Percentiles rank a stretch among this genome's conserved stretches.
phyloP scores from a whole-genome alignment of 192 early-diverging fungal genomes.

The Gigaspora rosea region DNA sequence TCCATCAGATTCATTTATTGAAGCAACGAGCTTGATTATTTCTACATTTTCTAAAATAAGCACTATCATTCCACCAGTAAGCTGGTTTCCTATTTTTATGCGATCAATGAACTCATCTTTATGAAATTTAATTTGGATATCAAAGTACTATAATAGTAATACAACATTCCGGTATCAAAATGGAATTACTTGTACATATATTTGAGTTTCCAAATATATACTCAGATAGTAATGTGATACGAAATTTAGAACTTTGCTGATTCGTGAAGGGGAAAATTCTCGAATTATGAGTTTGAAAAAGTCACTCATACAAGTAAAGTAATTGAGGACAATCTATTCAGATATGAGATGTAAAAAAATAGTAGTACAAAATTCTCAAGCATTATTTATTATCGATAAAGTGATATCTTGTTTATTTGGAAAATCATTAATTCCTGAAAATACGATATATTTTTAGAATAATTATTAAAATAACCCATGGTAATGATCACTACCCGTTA shows the following conservation, averaged over 20 bases:
- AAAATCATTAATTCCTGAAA: neutral
- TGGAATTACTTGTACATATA: constrained; percentile 51
- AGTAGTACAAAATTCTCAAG: constrained; percentile 39
- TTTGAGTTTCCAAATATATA: constrained; percentile 31
- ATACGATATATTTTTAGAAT: neutral
- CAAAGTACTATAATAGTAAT: constrained; percentile 44
- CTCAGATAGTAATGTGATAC: neutral
- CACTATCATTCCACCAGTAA: constrained; percentile 51
- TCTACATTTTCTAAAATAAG: constrained; percentile 6
- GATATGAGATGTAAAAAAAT: constrained; percentile 50
- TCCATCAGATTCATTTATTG: constrained; percentile 38
- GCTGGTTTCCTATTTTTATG: constrained; percentile 52
- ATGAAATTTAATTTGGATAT: constrained; percentile 25
- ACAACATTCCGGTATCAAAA: constrained; percentile 50
- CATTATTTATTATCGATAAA: constrained; percentile 38
- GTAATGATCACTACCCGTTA: too few species aligned
- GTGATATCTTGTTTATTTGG: constrained; percentile 36
- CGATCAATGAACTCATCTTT: constrained; percentile 21
- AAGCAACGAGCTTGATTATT: neutral
- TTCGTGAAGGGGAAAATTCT: constrained; percentile 52
- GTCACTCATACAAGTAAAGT: neutral
- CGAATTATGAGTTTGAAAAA: constrained; percentile 42
- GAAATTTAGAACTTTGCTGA: constrained; percentile 37
- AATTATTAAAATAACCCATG: too few species aligned
- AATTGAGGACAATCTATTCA: constrained; percentile 30